Base-by-base conservation (phyloP, 495 filamentous ascomycete species). In the Gamarada debralockiae region DNA sequence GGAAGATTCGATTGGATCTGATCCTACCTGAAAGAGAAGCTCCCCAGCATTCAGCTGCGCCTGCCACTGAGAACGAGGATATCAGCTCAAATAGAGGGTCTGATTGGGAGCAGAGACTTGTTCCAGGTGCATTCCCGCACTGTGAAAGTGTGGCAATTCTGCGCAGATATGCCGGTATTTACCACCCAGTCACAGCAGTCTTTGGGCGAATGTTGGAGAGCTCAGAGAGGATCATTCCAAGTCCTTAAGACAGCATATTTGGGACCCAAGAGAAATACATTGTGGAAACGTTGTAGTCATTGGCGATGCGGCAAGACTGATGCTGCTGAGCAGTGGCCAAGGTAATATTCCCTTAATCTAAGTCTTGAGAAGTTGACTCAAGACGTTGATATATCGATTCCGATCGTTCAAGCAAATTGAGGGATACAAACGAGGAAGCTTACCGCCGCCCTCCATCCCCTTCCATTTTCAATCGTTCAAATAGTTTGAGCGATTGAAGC, bases 321-420 rank as follows among this genome's bases (percentile, higher is more conserved):
- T 76, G 17, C 70, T 72, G 8, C 59, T 73, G 7, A 72, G 60
- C 10, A 72, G 70, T 5, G 75, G 74, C 4, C 72, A 77, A 58
- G 75, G 75, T 1, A 50, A 18, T 2, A 39, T 25, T n/a, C n/a
- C n/a, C n/a, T n/a, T n/a, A n/a, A n/a, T n/a, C n/a, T n/a, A n/a
- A n/a, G n/a, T n/a, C n/a, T n/a, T n/a, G n/a, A n/a, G n/a, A n/a
- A n/a, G n/a, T n/a, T n/a, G n/a, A n/a, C n/a, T n/a, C n/a, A n/a
- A n/a, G n/a, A n/a, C n/a, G n/a, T n/a, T n/a, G n/a, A n/a, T n/a
- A n/a, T n/a, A n/a, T n/a, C n/a, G n/a, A n/a, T n/a, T n/a, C n/a
- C n/a, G n/a, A n/a, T n/a, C n/a, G n/a, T n/a, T n/a, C n/a, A n/a
- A n/a, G n/a, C n/a, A n/a, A n/a, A n/a, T n/a, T n/a, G n/a, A n/a